These are phyloP conservation scores for Myochromella boudieri DNA, from an alignment of 768 basidiomycete genomes.

Conservation along the genomic window DNA sequence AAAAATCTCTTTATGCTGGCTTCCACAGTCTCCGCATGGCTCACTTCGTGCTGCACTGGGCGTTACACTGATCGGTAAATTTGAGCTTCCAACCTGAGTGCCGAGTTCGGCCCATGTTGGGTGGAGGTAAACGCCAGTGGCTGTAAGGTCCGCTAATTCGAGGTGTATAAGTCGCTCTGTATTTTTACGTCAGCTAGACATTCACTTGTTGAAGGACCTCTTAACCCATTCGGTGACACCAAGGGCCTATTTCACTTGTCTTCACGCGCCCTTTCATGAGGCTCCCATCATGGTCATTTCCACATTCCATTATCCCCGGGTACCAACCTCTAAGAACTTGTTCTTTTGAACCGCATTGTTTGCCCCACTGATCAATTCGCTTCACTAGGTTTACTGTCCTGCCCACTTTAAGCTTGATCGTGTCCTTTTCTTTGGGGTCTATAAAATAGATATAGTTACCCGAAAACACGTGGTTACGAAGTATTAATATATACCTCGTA, in stretches of 20 bases:
- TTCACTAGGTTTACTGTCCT: slow-evolving; percentile 72
- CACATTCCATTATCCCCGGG: slow-evolving; percentile 52
- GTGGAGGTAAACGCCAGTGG: slow-evolving; percentile 60
- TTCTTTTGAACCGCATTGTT: slow-evolving; percentile 77
- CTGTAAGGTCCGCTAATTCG: slow-evolving; percentile 70
- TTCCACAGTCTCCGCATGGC: slow-evolving; percentile 46
- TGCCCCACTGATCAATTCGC: slow-evolving; percentile 77
- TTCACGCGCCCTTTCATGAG: slow-evolving; percentile 66
- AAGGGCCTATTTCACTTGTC: slow-evolving; percentile 59
- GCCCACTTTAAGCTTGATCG: slow-evolving; percentile 76
- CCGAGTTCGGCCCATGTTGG: slow-evolving; percentile 41
- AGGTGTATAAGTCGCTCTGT: slow-evolving; percentile 76
- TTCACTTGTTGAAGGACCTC: not conserved
- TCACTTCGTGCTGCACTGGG: slow-evolving; percentile 18
- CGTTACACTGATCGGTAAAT: slow-evolving; percentile 20
- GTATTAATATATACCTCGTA: slow-evolving; percentile 49
- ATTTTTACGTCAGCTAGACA: not conserved
- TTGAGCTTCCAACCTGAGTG: slow-evolving; percentile 14
- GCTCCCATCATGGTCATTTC: slow-evolving; percentile 36
- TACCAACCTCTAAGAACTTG: slow-evolving; percentile 75
- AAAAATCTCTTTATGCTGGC: slow-evolving; percentile 77
- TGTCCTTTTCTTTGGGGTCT: slow-evolving; percentile 28
- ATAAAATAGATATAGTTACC: not conserved
- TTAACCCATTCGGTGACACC: slow-evolving; percentile 65
- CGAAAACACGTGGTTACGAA: not conserved